Base-by-base conservation (phyloP, 176 grass and related monocot genomes). In the Aegilops tauschii region DNA sequence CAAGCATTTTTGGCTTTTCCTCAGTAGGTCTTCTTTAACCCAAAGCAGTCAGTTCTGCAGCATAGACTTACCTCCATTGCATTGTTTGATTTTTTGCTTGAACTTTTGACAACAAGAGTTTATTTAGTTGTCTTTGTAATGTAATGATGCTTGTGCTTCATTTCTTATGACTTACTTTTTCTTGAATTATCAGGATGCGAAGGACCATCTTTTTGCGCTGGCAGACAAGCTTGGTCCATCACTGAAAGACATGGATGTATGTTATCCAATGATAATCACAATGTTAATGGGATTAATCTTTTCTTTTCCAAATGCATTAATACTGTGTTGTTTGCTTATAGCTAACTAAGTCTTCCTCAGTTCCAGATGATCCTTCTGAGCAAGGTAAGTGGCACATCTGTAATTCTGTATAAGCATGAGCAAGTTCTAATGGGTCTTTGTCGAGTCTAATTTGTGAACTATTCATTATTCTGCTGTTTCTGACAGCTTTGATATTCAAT, bases 141-240 rank as follows among this genome's bases (percentile, higher is more conserved):
- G 52, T 58, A 58, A 58, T 58, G 52, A 20, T 58, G 52, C 18
- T 58, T 58, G 52, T 58, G 36, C 66, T 79, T 30, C 52, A 63
- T 81, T 70, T 49, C 13, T 81, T 76, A 56, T 56, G 50, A 70
- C 23, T 54, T 84, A 2, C 39, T 23, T 85, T 88, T 84, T 12
- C 27, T 76, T 84, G 82, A 76, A 80, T 85, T 77, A 37, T 34
- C 83, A 98, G 94, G 97, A 98, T 93, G 97, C 97, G 65, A 98
- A 98, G 88, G 94, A 98, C 25, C 93, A 98, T 81, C 97, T 98
- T 81, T 91, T 92, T 94, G 97, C 97, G 31, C 87, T 98, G 80
- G 97, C 86, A 79, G 90, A 96, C 85, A 91, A 98, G 88, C 90
- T 98, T 86, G 97, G 97, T 37, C 66, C 97, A 76, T 96, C 97